Conservation (phyloP, 768 basidiomycete species). For the Lactarius quietus region DNA sequence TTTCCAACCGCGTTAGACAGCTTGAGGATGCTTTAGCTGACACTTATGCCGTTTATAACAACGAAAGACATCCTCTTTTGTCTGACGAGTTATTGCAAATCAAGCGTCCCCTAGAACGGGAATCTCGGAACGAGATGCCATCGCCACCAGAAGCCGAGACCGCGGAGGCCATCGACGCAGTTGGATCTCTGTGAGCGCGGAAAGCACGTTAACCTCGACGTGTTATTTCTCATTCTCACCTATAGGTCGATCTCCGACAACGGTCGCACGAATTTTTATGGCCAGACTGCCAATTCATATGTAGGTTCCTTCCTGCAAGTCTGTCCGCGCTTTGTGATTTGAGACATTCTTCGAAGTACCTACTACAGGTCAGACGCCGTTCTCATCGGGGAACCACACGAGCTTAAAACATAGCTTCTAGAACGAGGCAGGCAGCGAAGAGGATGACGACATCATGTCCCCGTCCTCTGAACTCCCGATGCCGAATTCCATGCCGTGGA, state of each 20-base stretch:
- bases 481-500: conserved; percentile 55
- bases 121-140: conserved; percentile 40
- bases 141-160: conserved; percentile 40
- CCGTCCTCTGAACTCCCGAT: conserved; percentile 38
- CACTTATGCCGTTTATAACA: conserved; percentile 47
- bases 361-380: conserved; percentile 50
- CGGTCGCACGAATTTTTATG: conserved; percentile 63
- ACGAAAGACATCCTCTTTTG: conserved; percentile 54
- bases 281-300: conserved; percentile 65
- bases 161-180: conserved; percentile 56
- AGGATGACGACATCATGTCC: conserved; percentile 44
- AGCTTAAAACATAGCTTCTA: conserved; percentile 28
- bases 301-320: conserved; percentile 38
- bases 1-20: conserved; percentile 59
- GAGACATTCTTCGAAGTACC: conserved; percentile 43
- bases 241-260: conserved; percentile 57
- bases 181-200: conserved; percentile 55
- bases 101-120: conserved; percentile 64
- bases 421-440: conserved; percentile 60
- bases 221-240: conserved; percentile 27
- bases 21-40: conserved; percentile 65
- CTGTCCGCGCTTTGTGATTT: conserved; percentile 13
- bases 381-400: conserved; percentile 14
- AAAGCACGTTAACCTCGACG: background rate
- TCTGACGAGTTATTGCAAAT: conserved; percentile 58